These are phyloP conservation scores for Albizia julibrissin DNA, from an alignment of 306 rosid genomes.

Conservation along the genomic window DNA sequence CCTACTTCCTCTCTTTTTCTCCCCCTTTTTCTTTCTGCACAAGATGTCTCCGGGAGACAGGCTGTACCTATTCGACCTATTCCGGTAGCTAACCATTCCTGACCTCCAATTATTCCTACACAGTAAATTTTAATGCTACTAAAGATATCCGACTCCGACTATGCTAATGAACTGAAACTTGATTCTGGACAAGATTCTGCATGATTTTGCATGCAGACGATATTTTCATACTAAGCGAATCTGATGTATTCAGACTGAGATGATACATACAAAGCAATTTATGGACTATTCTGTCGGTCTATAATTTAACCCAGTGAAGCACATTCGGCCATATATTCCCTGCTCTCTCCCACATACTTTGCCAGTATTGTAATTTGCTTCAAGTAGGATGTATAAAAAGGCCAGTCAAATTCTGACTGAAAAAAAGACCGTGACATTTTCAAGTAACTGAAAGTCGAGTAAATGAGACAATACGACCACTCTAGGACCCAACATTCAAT, in stretches of 20 bases:
- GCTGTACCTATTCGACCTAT: neutral
- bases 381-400: constrained; percentile 9
- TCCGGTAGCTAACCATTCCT: neutral
- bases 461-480: neutral
- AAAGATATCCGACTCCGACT: neutral
- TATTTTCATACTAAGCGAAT: neutral
- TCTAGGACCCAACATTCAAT: neutral
- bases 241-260: neutral
- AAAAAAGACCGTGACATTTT: neutral
- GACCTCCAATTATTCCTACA: neutral
- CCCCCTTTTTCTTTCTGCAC: neutral
- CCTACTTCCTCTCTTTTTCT: neutral
- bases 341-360: neutral
- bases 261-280: neutral
- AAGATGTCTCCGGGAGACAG: neutral
- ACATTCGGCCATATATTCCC: neutral
- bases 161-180: neutral
- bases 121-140: neutral
- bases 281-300: neutral
- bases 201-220: too few species aligned
- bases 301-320: neutral
- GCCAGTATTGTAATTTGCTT: constrained; percentile 13
- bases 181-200: too few species aligned
- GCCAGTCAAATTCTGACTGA: neutral
- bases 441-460: neutral